These are phyloP conservation scores for Starmerella bombi DNA, from an alignment of 805 yeast species.

Conservation along the genomic window DNA sequence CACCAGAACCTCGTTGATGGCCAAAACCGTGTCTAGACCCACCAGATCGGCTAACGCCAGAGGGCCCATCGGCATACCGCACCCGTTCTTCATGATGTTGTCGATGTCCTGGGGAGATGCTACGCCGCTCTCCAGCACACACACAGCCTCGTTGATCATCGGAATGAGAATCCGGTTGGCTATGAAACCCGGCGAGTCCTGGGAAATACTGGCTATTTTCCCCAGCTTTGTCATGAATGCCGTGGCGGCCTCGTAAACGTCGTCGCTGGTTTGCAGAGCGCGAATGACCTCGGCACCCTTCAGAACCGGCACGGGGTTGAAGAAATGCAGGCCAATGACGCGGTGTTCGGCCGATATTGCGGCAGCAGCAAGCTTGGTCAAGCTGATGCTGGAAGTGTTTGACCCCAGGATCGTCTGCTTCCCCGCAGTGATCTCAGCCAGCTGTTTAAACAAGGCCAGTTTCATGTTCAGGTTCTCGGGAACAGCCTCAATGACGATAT, in stretches of 20 bases:
- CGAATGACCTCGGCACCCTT: slow-evolving; percentile 33
- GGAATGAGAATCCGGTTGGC: slow-evolving; percentile 34
- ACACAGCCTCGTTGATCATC: slow-evolving; percentile 34
- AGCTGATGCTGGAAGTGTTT: slow-evolving; percentile 33
- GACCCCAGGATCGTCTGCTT: slow-evolving; percentile 29
- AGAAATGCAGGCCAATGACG: slow-evolving; percentile 33
- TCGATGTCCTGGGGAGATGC: slow-evolving; percentile 33
- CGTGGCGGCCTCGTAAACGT: slow-evolving; percentile 25
- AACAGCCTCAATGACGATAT: slow-evolving; percentile 33
- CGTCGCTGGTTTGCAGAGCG: slow-evolving; percentile 32
- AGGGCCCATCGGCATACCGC: slow-evolving; percentile 38
- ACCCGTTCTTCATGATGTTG: slow-evolving; percentile 34
- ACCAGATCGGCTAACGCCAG: slow-evolving; percentile 33
- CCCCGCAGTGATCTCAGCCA: slow-evolving; percentile 22
- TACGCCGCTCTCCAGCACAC: slow-evolving; percentile 30
- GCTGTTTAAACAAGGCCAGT: slow-evolving; percentile 26
- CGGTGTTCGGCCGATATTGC: slow-evolving; percentile 32
- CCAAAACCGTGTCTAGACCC: slow-evolving; percentile 33
- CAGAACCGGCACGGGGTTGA: slow-evolving; percentile 37
- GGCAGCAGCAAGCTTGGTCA: slow-evolving; percentile 34
- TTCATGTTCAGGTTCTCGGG: slow-evolving; percentile 32
- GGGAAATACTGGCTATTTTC: slow-evolving; percentile 29
- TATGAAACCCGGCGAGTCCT: slow-evolving; percentile 33
- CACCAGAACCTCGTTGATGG: slow-evolving; percentile 32
- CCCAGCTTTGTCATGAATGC: slow-evolving; percentile 28